Conservation (phyloP, 371 early-diverging fungal genomes). For the Apophysomyces ossiformis region DNA sequence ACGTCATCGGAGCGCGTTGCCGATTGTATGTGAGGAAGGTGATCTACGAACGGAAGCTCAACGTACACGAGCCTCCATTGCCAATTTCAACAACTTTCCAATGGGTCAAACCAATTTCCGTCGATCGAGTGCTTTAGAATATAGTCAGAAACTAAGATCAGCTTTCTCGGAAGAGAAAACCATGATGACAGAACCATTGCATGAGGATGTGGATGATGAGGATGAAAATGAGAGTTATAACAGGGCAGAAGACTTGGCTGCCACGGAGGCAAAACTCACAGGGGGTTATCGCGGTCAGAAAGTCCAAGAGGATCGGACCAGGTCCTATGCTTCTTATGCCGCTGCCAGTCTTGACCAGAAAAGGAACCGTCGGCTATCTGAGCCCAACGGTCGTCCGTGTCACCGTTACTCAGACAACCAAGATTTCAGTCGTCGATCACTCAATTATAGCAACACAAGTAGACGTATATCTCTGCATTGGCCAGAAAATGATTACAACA, state of each 20-base stretch:
- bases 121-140: not conserved
- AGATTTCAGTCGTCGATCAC: conserved; percentile 18
- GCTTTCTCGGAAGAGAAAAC: not conserved
- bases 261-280: conserved; percentile 51
- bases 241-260: conserved; percentile 48
- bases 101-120: conserved; percentile 14
- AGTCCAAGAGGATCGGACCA: not conserved
- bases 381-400: conserved; percentile 35
- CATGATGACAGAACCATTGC: not conserved
- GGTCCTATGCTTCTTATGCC: not conserved
- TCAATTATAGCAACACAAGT: conserved; percentile 13
- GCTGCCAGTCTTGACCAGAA: conserved; percentile 13
- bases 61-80: conserved; percentile 33
- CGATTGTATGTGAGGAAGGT: conserved; percentile 45
- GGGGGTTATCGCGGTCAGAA: conserved; percentile 23
- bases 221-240: conserved; percentile 17
- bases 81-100: conserved; percentile 43
- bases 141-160: not conserved
- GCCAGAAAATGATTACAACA: conserved; percentile 9
- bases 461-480: conserved; percentile 26
- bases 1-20: conserved; percentile 29
- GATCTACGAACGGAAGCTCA: conserved; percentile 5
- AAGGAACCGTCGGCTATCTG: conserved; percentile 48
- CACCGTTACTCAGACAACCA: conserved; percentile 26
- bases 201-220: conserved; percentile 19